These are phyloP conservation scores for Solanum hybrid DNA, from an alignment of 305 asterid genomes.

Conservation along the genomic window DNA sequence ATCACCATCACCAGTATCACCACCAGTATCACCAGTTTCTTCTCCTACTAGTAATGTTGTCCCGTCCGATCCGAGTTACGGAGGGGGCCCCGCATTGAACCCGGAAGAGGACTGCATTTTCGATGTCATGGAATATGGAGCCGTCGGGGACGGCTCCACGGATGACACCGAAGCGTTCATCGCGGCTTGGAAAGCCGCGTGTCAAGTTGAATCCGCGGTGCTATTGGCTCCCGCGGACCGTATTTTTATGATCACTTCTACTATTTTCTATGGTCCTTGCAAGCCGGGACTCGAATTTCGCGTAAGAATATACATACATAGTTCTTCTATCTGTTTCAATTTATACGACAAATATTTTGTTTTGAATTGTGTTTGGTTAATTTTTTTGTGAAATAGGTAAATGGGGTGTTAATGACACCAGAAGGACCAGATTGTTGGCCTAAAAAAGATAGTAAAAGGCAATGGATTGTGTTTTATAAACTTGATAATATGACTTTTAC, in stretches of 20 bases:
- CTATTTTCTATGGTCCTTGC: conserved; percentile 90
- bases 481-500: conserved; percentile 58
- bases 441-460: conserved; percentile 56
- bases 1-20: conserved; percentile 2
- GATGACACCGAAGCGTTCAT: conserved; percentile 81
- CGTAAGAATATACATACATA: conserved; percentile 18
- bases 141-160: conserved; percentile 62
- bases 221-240: conserved; percentile 45
- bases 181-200: conserved; percentile 84
- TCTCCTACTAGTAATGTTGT: conserved; percentile 16
- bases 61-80: conserved; percentile 36
- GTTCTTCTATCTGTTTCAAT: not conserved
- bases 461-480: conserved; percentile 85
- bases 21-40: not conserved
- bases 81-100: conserved; percentile 4
- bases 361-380: not conserved
- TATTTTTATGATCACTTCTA: conserved; percentile 60
- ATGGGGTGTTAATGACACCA: conserved; percentile 83
- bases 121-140: conserved; percentile 64
- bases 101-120: conserved; percentile 34
- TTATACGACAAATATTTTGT: not conserved
- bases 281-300: conserved; percentile 72
- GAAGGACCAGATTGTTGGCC: conserved; percentile 99
- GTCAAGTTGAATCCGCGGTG: conserved; percentile 57
- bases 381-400: conserved; percentile 32